Conservation (phyloP, 2,329 filamentous ascomycete genomes). For the Diaporthe capsici region DNA sequence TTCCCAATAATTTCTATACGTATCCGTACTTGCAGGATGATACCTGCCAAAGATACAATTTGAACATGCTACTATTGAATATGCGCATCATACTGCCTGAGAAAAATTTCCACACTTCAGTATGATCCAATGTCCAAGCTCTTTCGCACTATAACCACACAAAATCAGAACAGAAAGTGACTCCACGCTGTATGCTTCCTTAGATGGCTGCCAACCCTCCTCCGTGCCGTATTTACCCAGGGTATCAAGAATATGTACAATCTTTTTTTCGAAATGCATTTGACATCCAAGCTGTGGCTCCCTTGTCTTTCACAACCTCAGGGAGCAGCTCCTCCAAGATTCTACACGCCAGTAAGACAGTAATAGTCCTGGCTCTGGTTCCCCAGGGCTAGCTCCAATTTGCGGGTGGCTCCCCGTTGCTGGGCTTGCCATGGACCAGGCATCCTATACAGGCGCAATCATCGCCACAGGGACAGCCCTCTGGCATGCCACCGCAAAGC, state of each 20-base stretch:
- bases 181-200: conserved; percentile 26
- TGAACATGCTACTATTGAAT: not conserved
- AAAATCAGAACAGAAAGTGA: not conserved
- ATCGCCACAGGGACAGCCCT: conserved; percentile 68
- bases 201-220: conserved; percentile 3
- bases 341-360: not conserved
- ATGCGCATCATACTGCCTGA: not conserved
- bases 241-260: conserved; percentile 40
- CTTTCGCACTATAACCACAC: not conserved
- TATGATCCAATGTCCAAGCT: not conserved
- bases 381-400: conserved; percentile 5
- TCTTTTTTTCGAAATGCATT: not conserved
- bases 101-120: not conserved
- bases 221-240: conserved; percentile 35
- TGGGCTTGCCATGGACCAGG: conserved; percentile 60
- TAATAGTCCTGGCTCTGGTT: not conserved
- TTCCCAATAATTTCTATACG: not conserved
- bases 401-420: not conserved
- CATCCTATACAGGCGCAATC: conserved; percentile 72
- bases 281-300: not conserved
- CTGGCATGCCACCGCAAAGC: conserved; percentile 38
- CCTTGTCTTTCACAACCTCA: too few relatives aligned
- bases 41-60: not conserved
- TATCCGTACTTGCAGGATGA: not conserved
- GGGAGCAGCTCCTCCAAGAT: too few relatives aligned